A percentile compares a stretch with the other conserved stretches of the same genome.
These are phyloP conservation scores for Suillus tomentosus DNA, from an alignment of 768 basidiomycete genomes.

Conservation along the genomic window DNA sequence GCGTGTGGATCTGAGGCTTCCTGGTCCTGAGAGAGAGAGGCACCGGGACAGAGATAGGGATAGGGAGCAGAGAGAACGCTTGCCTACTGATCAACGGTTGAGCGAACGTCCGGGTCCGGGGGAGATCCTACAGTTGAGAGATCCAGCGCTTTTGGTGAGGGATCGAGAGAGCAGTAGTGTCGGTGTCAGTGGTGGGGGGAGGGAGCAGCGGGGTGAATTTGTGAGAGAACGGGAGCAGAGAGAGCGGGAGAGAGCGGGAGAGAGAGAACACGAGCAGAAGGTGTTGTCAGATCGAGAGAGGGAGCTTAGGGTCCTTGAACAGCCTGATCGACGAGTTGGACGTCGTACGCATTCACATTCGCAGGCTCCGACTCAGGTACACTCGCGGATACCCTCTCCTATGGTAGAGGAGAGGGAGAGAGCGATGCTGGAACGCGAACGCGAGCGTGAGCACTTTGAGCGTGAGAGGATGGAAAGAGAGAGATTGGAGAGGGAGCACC, in stretches of 20 bases:
- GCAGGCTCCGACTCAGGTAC: constrained; percentile 3
- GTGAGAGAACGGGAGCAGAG: constrained; percentile 28
- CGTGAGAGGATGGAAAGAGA: constrained; percentile 34
- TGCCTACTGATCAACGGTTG: constrained; percentile 21
- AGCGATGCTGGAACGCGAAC: constrained; percentile 24
- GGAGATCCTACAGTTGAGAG: constrained; percentile 8
- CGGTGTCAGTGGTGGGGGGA: constrained; percentile 16
- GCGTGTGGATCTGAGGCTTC: constrained; percentile 13
- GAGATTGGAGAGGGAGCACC: constrained; percentile 36
- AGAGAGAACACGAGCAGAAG: constrained; percentile 33
- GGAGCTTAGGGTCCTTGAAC: constrained; percentile 16
- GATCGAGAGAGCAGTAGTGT: neutral
- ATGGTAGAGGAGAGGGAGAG: constrained; percentile 26
- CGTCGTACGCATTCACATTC: constrained; percentile 4
- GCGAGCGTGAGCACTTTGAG: constrained; percentile 26
- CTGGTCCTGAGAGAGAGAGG: constrained; percentile 8
- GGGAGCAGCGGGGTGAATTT: constrained; percentile 29
- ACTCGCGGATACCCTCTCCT: neutral
- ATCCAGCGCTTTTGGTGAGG: constrained; percentile 5
- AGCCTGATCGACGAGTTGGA: neutral
- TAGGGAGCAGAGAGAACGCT: constrained; percentile 24
- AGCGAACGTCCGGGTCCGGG: constrained; percentile 12
- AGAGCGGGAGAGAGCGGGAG: constrained; percentile 24
- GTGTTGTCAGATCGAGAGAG: constrained; percentile 27
- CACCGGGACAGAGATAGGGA: constrained; percentile 13